Conservation (phyloP, 2,329 filamentous ascomycete species). For the Aschersonia sp. region DNA sequence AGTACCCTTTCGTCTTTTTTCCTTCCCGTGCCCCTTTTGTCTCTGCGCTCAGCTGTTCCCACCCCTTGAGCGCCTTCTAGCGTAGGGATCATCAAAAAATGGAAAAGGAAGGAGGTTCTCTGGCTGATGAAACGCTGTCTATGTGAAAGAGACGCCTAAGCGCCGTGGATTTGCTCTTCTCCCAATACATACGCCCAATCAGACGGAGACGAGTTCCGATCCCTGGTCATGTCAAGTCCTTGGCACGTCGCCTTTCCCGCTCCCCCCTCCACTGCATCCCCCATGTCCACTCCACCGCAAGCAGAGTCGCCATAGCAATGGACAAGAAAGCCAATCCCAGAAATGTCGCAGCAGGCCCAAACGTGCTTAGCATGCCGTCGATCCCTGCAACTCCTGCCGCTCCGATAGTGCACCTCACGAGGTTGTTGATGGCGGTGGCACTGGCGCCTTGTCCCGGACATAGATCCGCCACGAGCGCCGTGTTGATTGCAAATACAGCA, state of each 20-base stretch:
- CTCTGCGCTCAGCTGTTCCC: too few relatives aligned
- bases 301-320: background rate
- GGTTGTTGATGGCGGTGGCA: slow-evolving; percentile 19
- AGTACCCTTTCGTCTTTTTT: too few relatives aligned
- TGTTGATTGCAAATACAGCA: slow-evolving; percentile 20
- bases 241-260: background rate
- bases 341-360: slow-evolving; percentile 2
- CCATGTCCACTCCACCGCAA: slow-evolving; percentile 1
- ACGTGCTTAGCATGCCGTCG: slow-evolving; percentile 4
- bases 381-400: slow-evolving; percentile 12
- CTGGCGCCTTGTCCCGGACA: slow-evolving; percentile 16
- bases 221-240: background rate
- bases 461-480: slow-evolving; percentile 17
- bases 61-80: too few relatives aligned
- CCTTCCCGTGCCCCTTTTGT: too few relatives aligned
- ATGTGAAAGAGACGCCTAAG: too few relatives aligned
- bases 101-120: too few relatives aligned
- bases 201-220: too few relatives aligned
- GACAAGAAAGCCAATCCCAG: slow-evolving; percentile 1
- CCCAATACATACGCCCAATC: too few relatives aligned
- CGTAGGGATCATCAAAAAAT: too few relatives aligned
- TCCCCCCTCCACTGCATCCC: slow-evolving; percentile 2
- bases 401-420: slow-evolving; percentile 14
- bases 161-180: too few relatives aligned
- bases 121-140: too few relatives aligned